Conservation (phyloP, 345 rosid genomes). For the Citrus medica region DNA sequence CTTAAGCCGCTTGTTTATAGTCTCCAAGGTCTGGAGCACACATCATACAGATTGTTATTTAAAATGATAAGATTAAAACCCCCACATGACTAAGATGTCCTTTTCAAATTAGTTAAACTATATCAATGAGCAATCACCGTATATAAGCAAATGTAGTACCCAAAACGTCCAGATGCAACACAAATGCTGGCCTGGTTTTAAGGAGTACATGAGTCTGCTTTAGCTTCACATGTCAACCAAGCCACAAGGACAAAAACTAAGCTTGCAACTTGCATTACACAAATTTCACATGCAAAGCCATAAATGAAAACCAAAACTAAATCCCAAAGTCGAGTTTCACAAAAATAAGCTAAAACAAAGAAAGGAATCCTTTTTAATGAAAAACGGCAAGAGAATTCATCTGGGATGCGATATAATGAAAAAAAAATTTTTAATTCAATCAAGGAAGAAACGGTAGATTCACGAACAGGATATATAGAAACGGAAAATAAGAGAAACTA, state of each 20-base stretch:
- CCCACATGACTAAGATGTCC: neutral
- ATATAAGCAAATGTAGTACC: slow-evolving; percentile 36
- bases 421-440: too few species aligned
- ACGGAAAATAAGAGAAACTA: neutral
- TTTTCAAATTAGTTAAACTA: neutral
- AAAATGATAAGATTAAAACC: neutral
- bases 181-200: slow-evolving; percentile 46
- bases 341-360: neutral
- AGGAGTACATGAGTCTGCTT: slow-evolving; percentile 45
- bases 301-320: neutral
- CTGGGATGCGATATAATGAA: neutral
- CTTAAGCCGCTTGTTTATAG: neutral
- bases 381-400: neutral
- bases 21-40: neutral
- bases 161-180: slow-evolving; percentile 72
- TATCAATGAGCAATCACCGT: neutral
- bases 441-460: neutral
- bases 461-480: neutral
- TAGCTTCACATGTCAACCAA: slow-evolving; percentile 46
- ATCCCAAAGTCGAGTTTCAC: neutral
- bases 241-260: slow-evolving; percentile 10
- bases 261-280: neutral
- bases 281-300: slow-evolving; percentile 19
- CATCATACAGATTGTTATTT: neutral
- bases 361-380: neutral